A percentile compares a stretch with the other conserved stretches of the same genome.
These are phyloP conservation scores for Crucihimalaya himalaica DNA, from an alignment of 345 rosid genomes.

Conservation along the genomic window DNA sequence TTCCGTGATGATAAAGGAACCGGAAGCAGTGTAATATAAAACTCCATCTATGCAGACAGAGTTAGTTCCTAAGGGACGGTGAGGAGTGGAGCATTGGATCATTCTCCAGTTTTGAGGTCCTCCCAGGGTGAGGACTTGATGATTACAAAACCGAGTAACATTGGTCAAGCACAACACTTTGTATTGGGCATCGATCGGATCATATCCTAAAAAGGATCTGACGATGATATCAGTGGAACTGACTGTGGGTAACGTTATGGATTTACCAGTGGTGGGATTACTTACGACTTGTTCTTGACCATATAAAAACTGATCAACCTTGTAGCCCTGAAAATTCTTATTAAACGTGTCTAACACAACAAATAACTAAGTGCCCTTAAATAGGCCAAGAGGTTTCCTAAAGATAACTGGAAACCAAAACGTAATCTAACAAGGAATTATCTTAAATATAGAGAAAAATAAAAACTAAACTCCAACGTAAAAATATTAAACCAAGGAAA, in stretches of 20 bases:
- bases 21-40: not conserved
- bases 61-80: not conserved
- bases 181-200: not conserved
- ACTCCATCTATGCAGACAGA: not conserved
- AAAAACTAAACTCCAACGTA: too few species aligned
- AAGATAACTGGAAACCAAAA: too few species aligned
- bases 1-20: not conserved
- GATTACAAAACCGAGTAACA: not conserved
- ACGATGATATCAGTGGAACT: not conserved
- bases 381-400: too few species aligned
- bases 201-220: conserved; percentile 26
- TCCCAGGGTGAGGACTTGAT: not conserved
- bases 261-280: not conserved
- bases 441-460: too few species aligned
- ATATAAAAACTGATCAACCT: not conserved
- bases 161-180: conserved; percentile 1
- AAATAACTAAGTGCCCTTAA: too few species aligned
- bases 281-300: not conserved
- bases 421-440: too few species aligned
- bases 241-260: not conserved
- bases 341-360: too few species aligned
- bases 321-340: too few species aligned
- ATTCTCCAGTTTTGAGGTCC: not conserved
- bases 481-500: too few species aligned
- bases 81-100: not conserved